A percentile compares a stretch with the other conserved stretches of the same genome.
phyloP scores from a whole-genome alignment of 2,329 filamentous ascomycete species.

The Truncatella angustata region DNA sequence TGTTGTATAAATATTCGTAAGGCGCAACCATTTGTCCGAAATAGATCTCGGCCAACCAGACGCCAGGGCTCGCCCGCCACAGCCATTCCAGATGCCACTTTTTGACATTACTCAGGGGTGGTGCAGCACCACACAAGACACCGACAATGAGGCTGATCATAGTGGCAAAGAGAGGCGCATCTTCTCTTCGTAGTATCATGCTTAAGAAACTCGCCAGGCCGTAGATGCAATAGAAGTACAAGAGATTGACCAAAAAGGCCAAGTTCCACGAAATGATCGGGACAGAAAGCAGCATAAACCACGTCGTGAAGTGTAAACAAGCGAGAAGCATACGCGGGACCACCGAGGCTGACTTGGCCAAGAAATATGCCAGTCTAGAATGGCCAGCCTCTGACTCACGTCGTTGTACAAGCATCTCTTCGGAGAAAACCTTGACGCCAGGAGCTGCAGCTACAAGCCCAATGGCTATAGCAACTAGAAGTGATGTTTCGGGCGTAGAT shows the following conservation, averaged over 20 bases:
- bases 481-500: slow-evolving; percentile 50
- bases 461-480: slow-evolving; percentile 53
- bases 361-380: slow-evolving; percentile 53
- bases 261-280: slow-evolving; percentile 48
- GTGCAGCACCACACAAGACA: slow-evolving; percentile 52
- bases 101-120: slow-evolving; percentile 45
- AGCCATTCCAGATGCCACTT: slow-evolving; percentile 54
- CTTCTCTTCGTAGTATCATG: slow-evolving; percentile 54
- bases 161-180: slow-evolving; percentile 55
- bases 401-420: slow-evolving; percentile 52
- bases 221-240: slow-evolving; percentile 60
- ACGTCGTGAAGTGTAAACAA: slow-evolving; percentile 53
- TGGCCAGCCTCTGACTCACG: slow-evolving; percentile 57
- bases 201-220: slow-evolving; percentile 50
- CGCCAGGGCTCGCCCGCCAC: slow-evolving; percentile 52
- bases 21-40: slow-evolving; percentile 50
- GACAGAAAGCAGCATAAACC: slow-evolving; percentile 46
- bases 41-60: slow-evolving; percentile 56
- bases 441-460: slow-evolving; percentile 54
- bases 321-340: slow-evolving; percentile 49
- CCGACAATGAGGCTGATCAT: slow-evolving; percentile 53
- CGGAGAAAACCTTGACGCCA: slow-evolving; percentile 55
- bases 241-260: slow-evolving; percentile 48
- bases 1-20: slow-evolving; percentile 48
- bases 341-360: slow-evolving; percentile 53